Evolutionary conservation across 148 eudicot genomes (phyloP).

Genomic region (Rheum nobile): DNA sequence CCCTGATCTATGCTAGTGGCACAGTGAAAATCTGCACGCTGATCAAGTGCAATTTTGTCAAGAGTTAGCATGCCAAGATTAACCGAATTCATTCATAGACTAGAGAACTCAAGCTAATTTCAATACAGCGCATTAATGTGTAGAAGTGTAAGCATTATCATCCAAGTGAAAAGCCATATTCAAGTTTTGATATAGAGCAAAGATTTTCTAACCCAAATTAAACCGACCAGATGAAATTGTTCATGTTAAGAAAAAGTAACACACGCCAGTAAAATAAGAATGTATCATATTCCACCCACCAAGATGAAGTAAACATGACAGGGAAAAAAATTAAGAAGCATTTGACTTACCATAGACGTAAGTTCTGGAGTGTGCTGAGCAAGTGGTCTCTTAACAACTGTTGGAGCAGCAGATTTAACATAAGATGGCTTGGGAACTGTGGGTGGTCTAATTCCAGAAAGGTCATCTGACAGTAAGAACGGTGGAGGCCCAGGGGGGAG

Average conservation of each 20-base stretch:
- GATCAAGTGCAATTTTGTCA: neutral
- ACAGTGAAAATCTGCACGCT: neutral
- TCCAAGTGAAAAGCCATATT: neutral
- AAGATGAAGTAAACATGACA: neutral
- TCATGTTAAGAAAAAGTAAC: too few species aligned
- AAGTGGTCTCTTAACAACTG: constrained; percentile 95
- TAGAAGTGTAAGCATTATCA: neutral
- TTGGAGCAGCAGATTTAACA: constrained; percentile 93
- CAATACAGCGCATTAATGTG: neutral
- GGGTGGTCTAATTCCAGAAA: constrained; percentile 27
- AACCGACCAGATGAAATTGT: too few species aligned
- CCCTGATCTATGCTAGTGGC: neutral
- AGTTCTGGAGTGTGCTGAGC: constrained; percentile 98
- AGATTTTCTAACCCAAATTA: neutral
- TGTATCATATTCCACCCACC: neutral
- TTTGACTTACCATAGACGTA: constrained; percentile 74
- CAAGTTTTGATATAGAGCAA: neutral
- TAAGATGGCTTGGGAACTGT: constrained; percentile 73
- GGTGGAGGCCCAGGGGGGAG: constrained; percentile 99
- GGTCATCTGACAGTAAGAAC: constrained; percentile 28
- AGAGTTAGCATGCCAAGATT: neutral
- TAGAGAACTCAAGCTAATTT: neutral
- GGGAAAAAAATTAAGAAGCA: neutral
- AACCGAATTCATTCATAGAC: neutral
- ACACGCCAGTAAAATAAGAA: neutral